Conservation (phyloP, 331 rosid genomes). For the Saraca asoca region DNA sequence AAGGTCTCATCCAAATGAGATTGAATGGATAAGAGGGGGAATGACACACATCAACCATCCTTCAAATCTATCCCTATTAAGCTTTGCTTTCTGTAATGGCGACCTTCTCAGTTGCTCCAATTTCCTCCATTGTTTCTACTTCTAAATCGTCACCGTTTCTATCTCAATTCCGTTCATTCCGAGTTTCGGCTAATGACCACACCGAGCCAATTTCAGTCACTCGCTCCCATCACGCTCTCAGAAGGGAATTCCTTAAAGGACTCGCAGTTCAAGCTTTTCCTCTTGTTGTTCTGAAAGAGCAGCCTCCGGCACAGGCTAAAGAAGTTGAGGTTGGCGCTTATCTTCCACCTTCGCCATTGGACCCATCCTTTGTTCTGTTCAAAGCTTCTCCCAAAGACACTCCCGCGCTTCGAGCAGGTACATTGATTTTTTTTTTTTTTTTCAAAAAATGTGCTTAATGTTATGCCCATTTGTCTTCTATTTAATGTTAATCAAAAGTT, state of each 20-base stretch:
- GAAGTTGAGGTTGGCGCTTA: conserved; percentile 79
- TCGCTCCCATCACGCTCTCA: conserved; percentile 32
- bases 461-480: background rate
- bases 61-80: conserved; percentile 8
- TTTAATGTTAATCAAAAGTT: background rate
- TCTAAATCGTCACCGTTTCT: conserved; percentile 17
- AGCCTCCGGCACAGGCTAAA: conserved; percentile 53
- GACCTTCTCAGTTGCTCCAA: conserved; percentile 32
- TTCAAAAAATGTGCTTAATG: background rate
- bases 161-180: conserved; percentile 32
- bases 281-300: conserved; percentile 35
- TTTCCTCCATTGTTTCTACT: conserved; percentile 27
- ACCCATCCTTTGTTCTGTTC: conserved; percentile 88
- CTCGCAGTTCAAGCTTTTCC: conserved; percentile 58
- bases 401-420: conserved; percentile 99
- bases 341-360: conserved; percentile 68
- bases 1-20: background rate
- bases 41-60: conserved; percentile 8
- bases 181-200: conserved; percentile 31
- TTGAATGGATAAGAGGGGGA: conserved; percentile 38
- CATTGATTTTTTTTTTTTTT: conserved; percentile 15
- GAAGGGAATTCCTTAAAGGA: conserved; percentile 69
- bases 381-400: conserved; percentile 83
- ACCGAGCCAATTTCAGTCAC: conserved; percentile 16
- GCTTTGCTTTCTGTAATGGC: conserved; percentile 44